These are phyloP conservation scores for Diaporthe vexans DNA, from an alignment of 2,329 filamentous ascomycete genomes.

Conservation along the genomic window DNA sequence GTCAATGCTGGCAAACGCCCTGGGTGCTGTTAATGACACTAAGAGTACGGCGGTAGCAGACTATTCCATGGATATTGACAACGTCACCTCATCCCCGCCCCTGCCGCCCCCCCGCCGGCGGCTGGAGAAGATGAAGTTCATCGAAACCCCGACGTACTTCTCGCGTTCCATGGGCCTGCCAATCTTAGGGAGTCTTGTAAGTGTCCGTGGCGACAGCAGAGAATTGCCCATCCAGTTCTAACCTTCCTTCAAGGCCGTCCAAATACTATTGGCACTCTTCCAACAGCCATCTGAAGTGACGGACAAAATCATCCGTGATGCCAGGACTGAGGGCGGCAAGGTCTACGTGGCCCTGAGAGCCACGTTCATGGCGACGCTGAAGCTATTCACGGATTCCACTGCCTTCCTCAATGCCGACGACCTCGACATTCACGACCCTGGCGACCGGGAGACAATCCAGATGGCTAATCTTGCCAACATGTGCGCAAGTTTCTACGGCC, in stretches of 20 bases:
- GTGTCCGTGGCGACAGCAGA: constrained; percentile 23
- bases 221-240: not conserved
- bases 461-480: constrained; percentile 65
- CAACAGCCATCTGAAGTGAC: constrained; percentile 51
- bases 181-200: constrained; percentile 51
- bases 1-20: constrained; percentile 38
- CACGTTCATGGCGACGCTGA: constrained; percentile 51
- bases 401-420: constrained; percentile 53
- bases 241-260: constrained; percentile 49
- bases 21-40: constrained; percentile 37
- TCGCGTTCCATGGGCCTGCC: constrained; percentile 54
- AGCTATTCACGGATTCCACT: constrained; percentile 51
- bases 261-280: constrained; percentile 54
- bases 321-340: constrained; percentile 51
- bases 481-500: constrained; percentile 40
- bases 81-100: constrained; percentile 19
- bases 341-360: constrained; percentile 52
- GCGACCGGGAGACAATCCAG: constrained; percentile 57
- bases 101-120: constrained; percentile 41
- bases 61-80: constrained; percentile 32
- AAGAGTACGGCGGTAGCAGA: constrained; percentile 25
- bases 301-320: constrained; percentile 48
- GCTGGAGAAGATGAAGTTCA: constrained; percentile 52
- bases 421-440: constrained; percentile 55
- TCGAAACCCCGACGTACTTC: constrained; percentile 51